These are phyloP conservation scores for Mimosa bimucronata DNA, from an alignment of 306 rosid species.

Conservation along the genomic window DNA sequence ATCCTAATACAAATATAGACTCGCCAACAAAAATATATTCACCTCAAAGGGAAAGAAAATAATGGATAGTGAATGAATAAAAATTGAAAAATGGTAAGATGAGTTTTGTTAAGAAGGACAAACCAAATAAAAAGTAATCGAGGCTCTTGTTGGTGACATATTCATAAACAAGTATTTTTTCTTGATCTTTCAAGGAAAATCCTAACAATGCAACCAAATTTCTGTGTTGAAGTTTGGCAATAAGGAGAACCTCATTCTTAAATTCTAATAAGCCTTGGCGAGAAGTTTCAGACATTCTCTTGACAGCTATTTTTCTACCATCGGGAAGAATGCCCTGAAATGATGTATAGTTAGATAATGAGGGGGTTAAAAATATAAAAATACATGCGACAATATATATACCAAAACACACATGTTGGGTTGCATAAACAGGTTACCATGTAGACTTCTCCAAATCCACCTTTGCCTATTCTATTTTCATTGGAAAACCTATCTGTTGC, in stretches of 20 bases:
- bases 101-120: not conserved
- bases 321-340: too few relatives aligned
- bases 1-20: too few relatives aligned
- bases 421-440: not conserved
- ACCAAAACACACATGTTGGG: not conserved
- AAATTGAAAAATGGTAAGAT: too few relatives aligned
- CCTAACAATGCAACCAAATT: not conserved
- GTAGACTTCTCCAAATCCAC: not conserved
- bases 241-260: not conserved
- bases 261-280: not conserved
- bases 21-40: too few relatives aligned
- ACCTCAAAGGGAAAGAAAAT: too few relatives aligned
- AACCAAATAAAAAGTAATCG: not conserved
- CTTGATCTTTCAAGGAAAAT: not conserved
- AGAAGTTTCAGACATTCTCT: not conserved
- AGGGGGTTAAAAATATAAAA: not conserved
- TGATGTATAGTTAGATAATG: not conserved
- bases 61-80: too few relatives aligned
- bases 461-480: not conserved
- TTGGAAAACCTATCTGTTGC: not conserved
- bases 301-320: not conserved
- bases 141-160: not conserved
- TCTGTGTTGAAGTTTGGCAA: not conserved
- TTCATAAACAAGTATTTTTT: not conserved
- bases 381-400: not conserved